These are phyloP conservation scores for Aspergillus taichungensis DNA, from an alignment of 495 filamentous ascomycete species.

Conservation along the genomic window DNA sequence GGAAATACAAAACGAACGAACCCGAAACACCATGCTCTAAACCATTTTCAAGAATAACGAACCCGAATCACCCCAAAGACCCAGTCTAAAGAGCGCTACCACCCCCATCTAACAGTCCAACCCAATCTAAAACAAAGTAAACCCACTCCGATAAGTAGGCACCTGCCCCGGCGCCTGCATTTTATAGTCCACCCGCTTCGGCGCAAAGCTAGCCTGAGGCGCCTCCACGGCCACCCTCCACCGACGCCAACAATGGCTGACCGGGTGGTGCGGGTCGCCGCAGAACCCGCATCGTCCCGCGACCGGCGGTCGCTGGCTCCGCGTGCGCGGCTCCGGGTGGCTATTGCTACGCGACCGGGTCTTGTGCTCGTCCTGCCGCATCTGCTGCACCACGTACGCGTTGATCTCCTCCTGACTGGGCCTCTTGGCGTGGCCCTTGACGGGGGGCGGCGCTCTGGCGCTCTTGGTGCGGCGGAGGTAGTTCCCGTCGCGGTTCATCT, in stretches of 20 bases:
- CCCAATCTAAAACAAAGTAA: conserved; percentile 7
- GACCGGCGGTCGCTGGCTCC: neutral
- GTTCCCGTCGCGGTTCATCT: conserved; percentile 12
- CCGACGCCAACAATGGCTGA: conserved; percentile 17
- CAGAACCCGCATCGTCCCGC: conserved; percentile 15
- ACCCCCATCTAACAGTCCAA: neutral
- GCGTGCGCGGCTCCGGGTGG: conserved; percentile 12
- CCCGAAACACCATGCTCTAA: conserved; percentile 1
- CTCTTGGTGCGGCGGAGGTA: conserved; percentile 1
- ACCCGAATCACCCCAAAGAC: neutral
- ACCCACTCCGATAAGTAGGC: conserved; percentile 18
- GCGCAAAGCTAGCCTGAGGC: conserved; percentile 13
- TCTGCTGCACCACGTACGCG: conserved; percentile 23
- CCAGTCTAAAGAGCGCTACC: neutral
- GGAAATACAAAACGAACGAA: too few relatives aligned
- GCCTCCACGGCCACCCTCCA: conserved; percentile 20
- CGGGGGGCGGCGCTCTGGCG: neutral
- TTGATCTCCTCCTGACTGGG: conserved; percentile 28
- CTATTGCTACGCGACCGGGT: conserved; percentile 15
- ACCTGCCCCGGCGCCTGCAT: conserved; percentile 14
- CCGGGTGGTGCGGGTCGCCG: conserved; percentile 12
- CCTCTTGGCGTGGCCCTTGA: conserved; percentile 13
- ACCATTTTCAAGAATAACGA: neutral
- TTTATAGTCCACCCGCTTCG: conserved; percentile 17
- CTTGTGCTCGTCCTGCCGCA: conserved; percentile 18